A percentile compares a stretch with the other conserved stretches of the same genome.
These are phyloP conservation scores for Magnaporthiopsis poae DNA, from an alignment of 2,329 filamentous ascomycete species.

Conservation along the genomic window DNA sequence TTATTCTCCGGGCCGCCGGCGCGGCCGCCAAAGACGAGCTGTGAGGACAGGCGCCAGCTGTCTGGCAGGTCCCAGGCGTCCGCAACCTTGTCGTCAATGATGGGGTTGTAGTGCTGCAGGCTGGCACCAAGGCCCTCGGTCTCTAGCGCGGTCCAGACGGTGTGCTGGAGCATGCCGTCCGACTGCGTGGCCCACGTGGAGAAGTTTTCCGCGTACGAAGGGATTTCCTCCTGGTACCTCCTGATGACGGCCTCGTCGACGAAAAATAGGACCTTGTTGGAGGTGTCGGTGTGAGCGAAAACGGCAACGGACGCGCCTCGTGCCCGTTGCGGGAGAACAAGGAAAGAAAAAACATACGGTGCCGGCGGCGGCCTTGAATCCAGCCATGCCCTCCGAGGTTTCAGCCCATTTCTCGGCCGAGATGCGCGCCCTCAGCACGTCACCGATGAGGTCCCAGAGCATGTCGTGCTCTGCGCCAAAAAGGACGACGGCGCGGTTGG, in stretches of 20 bases:
- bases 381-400: constrained; percentile 1
- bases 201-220: constrained; percentile 50
- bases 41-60: constrained; percentile 50
- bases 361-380: constrained; percentile 48
- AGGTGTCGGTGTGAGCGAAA: background rate
- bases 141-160: constrained; percentile 54
- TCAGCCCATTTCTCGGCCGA: constrained; percentile 1
- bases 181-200: constrained; percentile 53
- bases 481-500: constrained; percentile 53
- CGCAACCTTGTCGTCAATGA: constrained; percentile 48
- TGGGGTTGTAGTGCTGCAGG: constrained; percentile 60
- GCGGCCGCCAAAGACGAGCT: constrained; percentile 50
- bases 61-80: constrained; percentile 44
- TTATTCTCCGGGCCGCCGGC: background rate
- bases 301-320: too few relatives aligned
- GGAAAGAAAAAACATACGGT: constrained; percentile 23
- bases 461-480: constrained; percentile 54
- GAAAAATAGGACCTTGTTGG: constrained; percentile 47
- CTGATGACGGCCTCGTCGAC: constrained; percentile 47
- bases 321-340: too few relatives aligned
- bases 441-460: constrained; percentile 52
- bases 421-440: constrained; percentile 45
- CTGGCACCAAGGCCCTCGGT: constrained; percentile 55
- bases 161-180: constrained; percentile 57
- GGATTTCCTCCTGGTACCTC: constrained; percentile 22